Conservation (phyloP, 202 grass and related monocot genomes). For the Carex arenaria region DNA sequence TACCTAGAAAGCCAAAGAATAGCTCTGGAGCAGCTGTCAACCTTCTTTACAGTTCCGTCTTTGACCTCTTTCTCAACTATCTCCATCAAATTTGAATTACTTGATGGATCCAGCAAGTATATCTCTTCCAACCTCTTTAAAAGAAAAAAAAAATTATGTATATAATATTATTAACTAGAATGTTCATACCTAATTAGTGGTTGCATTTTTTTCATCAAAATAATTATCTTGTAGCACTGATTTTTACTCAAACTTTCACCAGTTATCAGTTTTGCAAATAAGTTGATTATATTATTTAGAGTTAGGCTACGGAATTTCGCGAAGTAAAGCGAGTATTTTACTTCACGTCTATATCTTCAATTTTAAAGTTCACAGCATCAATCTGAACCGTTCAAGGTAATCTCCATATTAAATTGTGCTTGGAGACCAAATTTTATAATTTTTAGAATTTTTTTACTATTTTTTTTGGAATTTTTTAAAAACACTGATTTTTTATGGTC, state of each 20-base stretch:
- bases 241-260: not conserved
- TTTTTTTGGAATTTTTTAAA: no score
- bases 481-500: no score
- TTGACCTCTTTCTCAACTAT: constrained; percentile 62
- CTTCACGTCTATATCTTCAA: no score
- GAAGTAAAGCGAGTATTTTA: no score
- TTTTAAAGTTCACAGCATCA: no score
- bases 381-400: no score
- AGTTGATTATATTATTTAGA: not conserved
- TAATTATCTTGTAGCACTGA: not conserved
- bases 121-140: constrained; percentile 71
- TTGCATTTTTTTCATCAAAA: not conserved
- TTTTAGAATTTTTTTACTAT: no score
- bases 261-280: not conserved
- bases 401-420: no score
- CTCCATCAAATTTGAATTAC: constrained; percentile 43
- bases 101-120: constrained; percentile 47
- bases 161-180: not conserved
- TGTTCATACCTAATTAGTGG: not conserved
- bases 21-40: constrained; percentile 68
- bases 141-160: not conserved
- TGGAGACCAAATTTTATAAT: no score
- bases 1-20: constrained; percentile 87
- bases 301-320: no score
- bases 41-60: constrained; percentile 56